phyloP scores from a whole-genome alignment of 1,139 yeast species.

The Suhomyces ambrosiae region DNA sequence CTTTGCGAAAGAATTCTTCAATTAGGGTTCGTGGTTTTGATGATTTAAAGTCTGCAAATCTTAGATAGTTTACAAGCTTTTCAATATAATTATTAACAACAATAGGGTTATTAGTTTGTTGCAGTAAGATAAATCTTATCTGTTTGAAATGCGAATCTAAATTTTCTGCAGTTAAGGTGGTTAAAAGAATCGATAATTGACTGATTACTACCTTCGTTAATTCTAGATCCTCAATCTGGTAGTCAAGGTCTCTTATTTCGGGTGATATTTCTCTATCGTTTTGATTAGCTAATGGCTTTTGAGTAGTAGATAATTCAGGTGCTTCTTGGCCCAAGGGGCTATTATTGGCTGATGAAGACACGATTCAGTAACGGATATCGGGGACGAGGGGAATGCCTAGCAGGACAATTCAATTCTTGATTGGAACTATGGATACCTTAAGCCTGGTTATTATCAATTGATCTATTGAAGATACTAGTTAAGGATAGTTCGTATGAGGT shows the following conservation, averaged over 20 bases:
- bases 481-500: background rate
- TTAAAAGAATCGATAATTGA: slow-evolving; percentile 55
- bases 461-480: slow-evolving; percentile 1
- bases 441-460: slow-evolving; percentile 3
- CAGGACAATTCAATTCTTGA: slow-evolving; percentile 1
- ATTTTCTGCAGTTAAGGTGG: slow-evolving; percentile 45
- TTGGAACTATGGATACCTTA: background rate
- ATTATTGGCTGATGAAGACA: slow-evolving; percentile 31
- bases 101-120: slow-evolving; percentile 33
- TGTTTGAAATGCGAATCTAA: slow-evolving; percentile 45
- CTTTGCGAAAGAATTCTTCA: slow-evolving; percentile 23
- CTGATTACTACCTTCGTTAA: slow-evolving; percentile 49
- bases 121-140: slow-evolving; percentile 49
- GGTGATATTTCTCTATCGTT: slow-evolving; percentile 2
- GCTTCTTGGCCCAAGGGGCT: slow-evolving; percentile 38
- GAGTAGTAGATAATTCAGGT: slow-evolving; percentile 12
- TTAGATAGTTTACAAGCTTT: slow-evolving; percentile 27
- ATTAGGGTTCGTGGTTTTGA: slow-evolving; percentile 10
- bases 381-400: slow-evolving; percentile 4
- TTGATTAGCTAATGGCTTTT: slow-evolving; percentile 8
- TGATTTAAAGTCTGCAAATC: slow-evolving; percentile 18
- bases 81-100: slow-evolving; percentile 32
- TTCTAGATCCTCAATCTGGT: slow-evolving; percentile 29
- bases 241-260: slow-evolving; percentile 1
- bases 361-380: slow-evolving; percentile 19